A percentile compares a stretch with the other conserved stretches of the same genome.
Evolutionary conservation across 305 asterid genomes (phyloP).

Genomic region (Fraxinus nigra): DNA sequence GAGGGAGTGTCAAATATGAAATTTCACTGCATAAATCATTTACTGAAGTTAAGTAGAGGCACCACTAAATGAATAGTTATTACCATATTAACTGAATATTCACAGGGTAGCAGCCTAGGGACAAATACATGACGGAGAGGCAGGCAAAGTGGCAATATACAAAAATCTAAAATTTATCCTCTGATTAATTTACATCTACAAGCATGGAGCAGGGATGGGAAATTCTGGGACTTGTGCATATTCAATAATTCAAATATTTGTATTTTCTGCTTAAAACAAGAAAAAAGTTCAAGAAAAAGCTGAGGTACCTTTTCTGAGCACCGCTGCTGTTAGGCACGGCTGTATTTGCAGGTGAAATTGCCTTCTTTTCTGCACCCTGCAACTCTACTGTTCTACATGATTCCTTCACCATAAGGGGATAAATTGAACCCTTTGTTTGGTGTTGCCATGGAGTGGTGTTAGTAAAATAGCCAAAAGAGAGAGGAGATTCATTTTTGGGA

Average conservation of each 20-base stretch:
- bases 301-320: slow-evolving; percentile 81
- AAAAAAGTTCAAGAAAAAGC: slow-evolving; percentile 24
- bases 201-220: background rate
- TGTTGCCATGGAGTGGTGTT: slow-evolving; percentile 32
- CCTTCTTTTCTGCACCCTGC: slow-evolving; percentile 58
- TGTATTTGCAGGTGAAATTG: slow-evolving; percentile 57
- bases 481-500: slow-evolving; percentile 22
- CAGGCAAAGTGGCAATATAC: background rate
- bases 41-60: background rate
- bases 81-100: background rate
- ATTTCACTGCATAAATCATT: background rate
- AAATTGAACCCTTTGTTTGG: slow-evolving; percentile 25
- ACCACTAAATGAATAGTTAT: background rate
- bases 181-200: background rate
- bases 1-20: background rate
- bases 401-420: slow-evolving; percentile 46
- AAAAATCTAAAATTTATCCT: background rate
- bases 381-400: slow-evolving; percentile 39
- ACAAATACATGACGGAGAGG: background rate
- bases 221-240: slow-evolving; percentile 18
- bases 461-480: slow-evolving; percentile 32
- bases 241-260: background rate
- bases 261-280: slow-evolving; percentile 10
- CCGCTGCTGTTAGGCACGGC: slow-evolving; percentile 50
- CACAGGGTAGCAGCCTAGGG: background rate